Evolutionary conservation across 225 moss, liverwort and hornwort species (phyloP).

Genomic region (Takakia lepidozioides): DNA sequence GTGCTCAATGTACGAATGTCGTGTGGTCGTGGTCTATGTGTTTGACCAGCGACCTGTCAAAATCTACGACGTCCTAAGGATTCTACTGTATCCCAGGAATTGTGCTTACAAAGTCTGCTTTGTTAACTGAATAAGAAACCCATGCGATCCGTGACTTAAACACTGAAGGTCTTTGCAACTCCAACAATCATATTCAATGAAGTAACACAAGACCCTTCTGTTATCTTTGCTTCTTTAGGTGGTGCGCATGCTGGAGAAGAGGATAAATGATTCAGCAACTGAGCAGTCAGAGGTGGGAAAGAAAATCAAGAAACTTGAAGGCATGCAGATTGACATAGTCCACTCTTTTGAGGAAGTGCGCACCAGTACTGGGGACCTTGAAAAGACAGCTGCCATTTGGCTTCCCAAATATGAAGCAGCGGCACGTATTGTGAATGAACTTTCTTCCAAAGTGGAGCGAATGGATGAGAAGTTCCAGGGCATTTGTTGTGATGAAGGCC

Average conservation of each 20-base stretch:
- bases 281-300: constrained; percentile 12
- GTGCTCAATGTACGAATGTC: no score
- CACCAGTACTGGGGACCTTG: constrained; percentile 38
- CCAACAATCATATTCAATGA: no score
- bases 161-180: no score
- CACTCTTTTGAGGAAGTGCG: constrained; percentile 44
- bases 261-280: background rate
- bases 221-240: no score
- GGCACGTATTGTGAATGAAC: constrained; percentile 50
- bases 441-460: constrained; percentile 54
- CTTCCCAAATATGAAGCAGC: constrained; percentile 71
- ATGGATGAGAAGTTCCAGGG: constrained; percentile 56
- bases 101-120: constrained; percentile 15
- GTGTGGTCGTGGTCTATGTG: no score
- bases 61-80: no score
- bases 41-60: no score
- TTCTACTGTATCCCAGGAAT: no score
- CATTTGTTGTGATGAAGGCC: constrained; percentile 28
- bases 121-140: no score
- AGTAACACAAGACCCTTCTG: no score
- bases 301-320: constrained; percentile 48
- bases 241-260: constrained; percentile 9
- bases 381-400: constrained; percentile 72
- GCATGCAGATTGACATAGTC: constrained; percentile 41
- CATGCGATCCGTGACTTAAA: no score